These are phyloP conservation scores for Chalciporus piperatus DNA, from an alignment of 768 basidiomycete species.

Conservation along the genomic window DNA sequence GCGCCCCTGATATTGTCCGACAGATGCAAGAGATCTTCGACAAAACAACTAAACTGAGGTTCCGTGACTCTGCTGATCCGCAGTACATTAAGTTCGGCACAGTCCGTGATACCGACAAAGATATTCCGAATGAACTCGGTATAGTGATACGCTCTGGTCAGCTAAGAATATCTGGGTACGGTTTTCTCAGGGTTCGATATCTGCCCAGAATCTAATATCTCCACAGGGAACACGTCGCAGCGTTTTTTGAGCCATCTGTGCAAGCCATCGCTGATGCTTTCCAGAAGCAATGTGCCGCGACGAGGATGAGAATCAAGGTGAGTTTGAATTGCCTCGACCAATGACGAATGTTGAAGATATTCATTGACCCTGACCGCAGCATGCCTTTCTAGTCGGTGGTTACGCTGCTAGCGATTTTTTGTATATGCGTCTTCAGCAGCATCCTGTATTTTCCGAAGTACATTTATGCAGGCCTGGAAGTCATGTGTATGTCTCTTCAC, in stretches of 20 bases:
- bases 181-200: slow-evolving; percentile 31
- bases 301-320: slow-evolving; percentile 27
- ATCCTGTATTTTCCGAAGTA: slow-evolving; percentile 35
- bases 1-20: slow-evolving; percentile 26
- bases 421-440: slow-evolving; percentile 38
- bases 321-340: no score
- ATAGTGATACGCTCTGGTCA: slow-evolving; percentile 38
- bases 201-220: not conserved
- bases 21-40: slow-evolving; percentile 37
- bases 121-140: no score
- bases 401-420: slow-evolving; percentile 50
- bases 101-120: slow-evolving; percentile 31
- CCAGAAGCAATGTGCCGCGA: slow-evolving; percentile 16
- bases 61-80: slow-evolving; percentile 33
- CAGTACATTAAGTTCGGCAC: slow-evolving; percentile 42
- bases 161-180: slow-evolving; percentile 38
- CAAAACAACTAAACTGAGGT: slow-evolving; percentile 36
- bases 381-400: slow-evolving; percentile 51
- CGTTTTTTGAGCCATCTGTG: slow-evolving; percentile 44
- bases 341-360: not conserved
- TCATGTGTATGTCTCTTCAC: slow-evolving; percentile 39
- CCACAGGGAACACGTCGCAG: slow-evolving; percentile 34
- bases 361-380: slow-evolving; percentile 8
- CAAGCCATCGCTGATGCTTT: slow-evolving; percentile 35
- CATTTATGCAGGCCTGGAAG: slow-evolving; percentile 46